Conservation (phyloP, 2,329 filamentous ascomycete species). For the Xylaria sp. region DNA sequence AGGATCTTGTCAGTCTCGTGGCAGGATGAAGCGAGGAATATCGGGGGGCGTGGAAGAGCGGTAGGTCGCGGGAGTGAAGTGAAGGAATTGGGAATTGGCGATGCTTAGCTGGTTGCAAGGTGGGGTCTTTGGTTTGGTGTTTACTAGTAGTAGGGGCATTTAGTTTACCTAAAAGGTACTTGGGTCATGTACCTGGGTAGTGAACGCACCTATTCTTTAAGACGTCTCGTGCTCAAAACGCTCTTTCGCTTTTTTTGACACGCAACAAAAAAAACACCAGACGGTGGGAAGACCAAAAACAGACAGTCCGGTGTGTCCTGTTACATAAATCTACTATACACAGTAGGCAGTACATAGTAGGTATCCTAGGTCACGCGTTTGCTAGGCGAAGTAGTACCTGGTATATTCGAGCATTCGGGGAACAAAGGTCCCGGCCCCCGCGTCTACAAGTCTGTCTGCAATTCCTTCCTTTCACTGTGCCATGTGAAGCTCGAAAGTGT, state of each 20-base stretch:
- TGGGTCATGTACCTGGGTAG: neutral
- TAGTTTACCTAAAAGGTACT: conserved; percentile 8
- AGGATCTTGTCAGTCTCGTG: conserved; percentile 20
- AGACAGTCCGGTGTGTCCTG: conserved; percentile 22
- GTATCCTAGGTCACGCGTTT: neutral
- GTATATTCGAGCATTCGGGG: conserved; percentile 22
- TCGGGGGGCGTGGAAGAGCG: conserved; percentile 17
- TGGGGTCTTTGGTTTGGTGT: conserved; percentile 10
- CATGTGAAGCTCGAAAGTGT: conserved; percentile 20
- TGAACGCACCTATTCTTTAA: neutral
- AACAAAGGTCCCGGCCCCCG: conserved; percentile 30
- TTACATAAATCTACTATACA: neutral
- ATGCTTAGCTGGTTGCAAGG: conserved; percentile 32
- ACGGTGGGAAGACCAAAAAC: conserved; percentile 19
- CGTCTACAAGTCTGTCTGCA: conserved; percentile 4
- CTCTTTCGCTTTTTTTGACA: neutral
- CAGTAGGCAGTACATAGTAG: neutral
- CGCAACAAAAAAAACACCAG: conserved; percentile 4
- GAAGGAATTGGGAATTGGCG: conserved; percentile 29
- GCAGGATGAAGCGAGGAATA: conserved; percentile 14
- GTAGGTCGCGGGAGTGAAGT: conserved; percentile 37
- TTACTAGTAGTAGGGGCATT: neutral
- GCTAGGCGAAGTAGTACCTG: neutral
- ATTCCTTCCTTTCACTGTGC: conserved; percentile 25
- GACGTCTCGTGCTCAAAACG: conserved; percentile 17